Base-by-base conservation (phyloP, 2,329 filamentous ascomycete genomes). In the Arthrinium puccinioides region DNA sequence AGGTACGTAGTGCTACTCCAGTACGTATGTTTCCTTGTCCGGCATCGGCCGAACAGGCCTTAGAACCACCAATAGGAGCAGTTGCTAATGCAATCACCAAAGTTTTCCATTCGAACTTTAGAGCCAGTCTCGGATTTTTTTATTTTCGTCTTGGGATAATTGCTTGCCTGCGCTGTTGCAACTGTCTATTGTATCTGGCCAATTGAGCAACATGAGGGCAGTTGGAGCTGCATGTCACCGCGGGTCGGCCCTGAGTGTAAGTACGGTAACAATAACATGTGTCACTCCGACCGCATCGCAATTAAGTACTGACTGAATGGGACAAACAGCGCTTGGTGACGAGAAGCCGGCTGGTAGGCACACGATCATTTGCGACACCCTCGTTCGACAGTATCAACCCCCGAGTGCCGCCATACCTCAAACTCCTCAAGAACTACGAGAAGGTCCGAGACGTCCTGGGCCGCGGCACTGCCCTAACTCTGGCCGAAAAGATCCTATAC, bases 401-500 rank as follows among this genome's bases (percentile, higher is more conserved):
- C 20, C 76, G 79, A 46, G 80, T 76, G 47, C 82, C 82, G 34
- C 82, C 82, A 14, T 87, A 87, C 57, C 61, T 71, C 15, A 84
- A 80, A 33, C 32, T 39, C 9, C 28, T 39, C 21, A 39, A 42
- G 32, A 42, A 42, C 24, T 42, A 37, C 26, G 40, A 42, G 32
- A 37, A 42, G 33, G 40, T 42, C 25, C 31, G 32, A 18, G 40
- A 39, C 27, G 37, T 42, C 10, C 21, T 42, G 19, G 40, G 40
- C 5, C 28, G 25, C 28, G 40, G 30, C 19, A 39, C 37, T 4
- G 72, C 53, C 39, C 76, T 98, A 42, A 96, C 90, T 3, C 76
- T 98, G 40, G 88, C 92, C 45, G 92, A 98, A 67, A 98, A 98
- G 76, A 96, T 98, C 54, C 76, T 98, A 41, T 98, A 97, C 70